Percentiles rank a stretch among this genome's conserved stretches.
These are phyloP conservation scores for Entomortierella beljakovae DNA, from an alignment of 192 early-diverging fungal genomes.

Conservation along the genomic window DNA sequence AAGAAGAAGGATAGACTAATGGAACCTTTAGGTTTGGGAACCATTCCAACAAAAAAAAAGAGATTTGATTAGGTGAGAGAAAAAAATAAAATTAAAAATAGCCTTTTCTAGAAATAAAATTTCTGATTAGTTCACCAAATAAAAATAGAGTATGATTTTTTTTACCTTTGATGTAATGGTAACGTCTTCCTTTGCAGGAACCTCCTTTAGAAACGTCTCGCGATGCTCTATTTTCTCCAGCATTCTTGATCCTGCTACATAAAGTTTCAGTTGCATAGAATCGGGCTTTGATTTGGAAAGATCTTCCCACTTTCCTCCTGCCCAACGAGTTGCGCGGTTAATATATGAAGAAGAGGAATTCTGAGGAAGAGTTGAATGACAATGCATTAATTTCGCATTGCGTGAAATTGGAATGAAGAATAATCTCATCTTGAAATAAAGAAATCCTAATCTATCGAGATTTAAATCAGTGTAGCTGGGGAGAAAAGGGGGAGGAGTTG, in stretches of 20 bases:
- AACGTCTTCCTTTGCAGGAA: constrained; percentile 67
- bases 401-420: constrained; percentile 65
- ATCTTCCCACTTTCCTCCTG: constrained; percentile 66
- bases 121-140: too few relatives aligned
- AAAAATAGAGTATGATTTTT: not conserved
- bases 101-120: not conserved
- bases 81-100: not conserved
- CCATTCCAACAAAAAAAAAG: not conserved
- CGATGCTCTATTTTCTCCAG: constrained; percentile 79
- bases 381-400: constrained; percentile 61
- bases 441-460: too few relatives aligned
- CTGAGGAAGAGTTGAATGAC: constrained; percentile 59
- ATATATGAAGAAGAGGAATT: constrained; percentile 50
- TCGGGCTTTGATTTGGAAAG: constrained; percentile 51
- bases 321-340: constrained; percentile 58
- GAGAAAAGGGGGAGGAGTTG: too few relatives aligned
- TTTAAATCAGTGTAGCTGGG: too few relatives aligned
- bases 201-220: constrained; percentile 81
- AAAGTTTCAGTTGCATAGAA: constrained; percentile 70
- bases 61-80: not conserved
- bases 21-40: constrained; percentile 56
- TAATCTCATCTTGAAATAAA: constrained; percentile 53
- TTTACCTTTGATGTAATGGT: constrained; percentile 28
- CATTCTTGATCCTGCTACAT: constrained; percentile 67
- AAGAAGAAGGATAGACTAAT: constrained; percentile 60